These are phyloP conservation scores for Brassica incana DNA, from an alignment of 345 rosid species.

Conservation along the genomic window DNA sequence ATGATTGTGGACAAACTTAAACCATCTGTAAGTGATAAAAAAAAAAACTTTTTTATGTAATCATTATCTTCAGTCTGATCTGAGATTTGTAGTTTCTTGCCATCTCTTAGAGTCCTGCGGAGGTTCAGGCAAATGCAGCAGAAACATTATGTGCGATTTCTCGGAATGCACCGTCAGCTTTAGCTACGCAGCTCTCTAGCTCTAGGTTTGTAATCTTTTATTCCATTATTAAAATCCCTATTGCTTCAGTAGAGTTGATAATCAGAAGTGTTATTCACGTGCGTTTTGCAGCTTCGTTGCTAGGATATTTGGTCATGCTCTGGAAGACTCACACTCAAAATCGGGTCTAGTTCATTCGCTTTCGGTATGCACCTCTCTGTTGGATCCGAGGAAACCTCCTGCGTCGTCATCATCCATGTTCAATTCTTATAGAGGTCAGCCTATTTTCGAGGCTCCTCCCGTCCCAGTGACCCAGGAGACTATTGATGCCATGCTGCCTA, in stretches of 20 bases:
- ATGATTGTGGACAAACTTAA: slow-evolving; percentile 93
- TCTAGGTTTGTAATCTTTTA: slow-evolving; percentile 56
- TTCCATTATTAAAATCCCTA: neutral
- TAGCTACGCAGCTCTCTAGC: slow-evolving; percentile 86
- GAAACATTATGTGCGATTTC: slow-evolving; percentile 75
- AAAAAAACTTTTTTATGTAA: neutral
- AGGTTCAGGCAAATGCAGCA: slow-evolving; percentile 50
- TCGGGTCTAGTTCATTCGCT: slow-evolving; percentile 91
- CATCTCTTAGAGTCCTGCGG: slow-evolving; percentile 62
- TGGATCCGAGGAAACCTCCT: slow-evolving; percentile 89
- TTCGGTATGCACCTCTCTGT: slow-evolving; percentile 88
- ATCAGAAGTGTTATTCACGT: neutral
- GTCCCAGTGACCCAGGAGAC: slow-evolving; percentile 81
- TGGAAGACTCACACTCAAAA: slow-evolving; percentile 88
- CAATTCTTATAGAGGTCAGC: slow-evolving; percentile 77
- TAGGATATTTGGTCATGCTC: slow-evolving; percentile 86
- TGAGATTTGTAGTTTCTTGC: slow-evolving; percentile 24
- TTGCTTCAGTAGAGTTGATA: neutral
- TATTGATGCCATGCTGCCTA: slow-evolving; percentile 43
- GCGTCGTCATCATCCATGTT: slow-evolving; percentile 58
- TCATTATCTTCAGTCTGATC: slow-evolving; percentile 4
- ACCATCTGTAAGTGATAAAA: slow-evolving; percentile 65
- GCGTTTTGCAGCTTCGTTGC: slow-evolving; percentile 67
- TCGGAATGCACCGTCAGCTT: slow-evolving; percentile 83
- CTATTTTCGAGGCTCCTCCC: slow-evolving; percentile 66